Evolutionary conservation across 2,329 filamentous ascomycete species (phyloP).

Genomic region (Fusarium brevicatenulatum): DNA sequence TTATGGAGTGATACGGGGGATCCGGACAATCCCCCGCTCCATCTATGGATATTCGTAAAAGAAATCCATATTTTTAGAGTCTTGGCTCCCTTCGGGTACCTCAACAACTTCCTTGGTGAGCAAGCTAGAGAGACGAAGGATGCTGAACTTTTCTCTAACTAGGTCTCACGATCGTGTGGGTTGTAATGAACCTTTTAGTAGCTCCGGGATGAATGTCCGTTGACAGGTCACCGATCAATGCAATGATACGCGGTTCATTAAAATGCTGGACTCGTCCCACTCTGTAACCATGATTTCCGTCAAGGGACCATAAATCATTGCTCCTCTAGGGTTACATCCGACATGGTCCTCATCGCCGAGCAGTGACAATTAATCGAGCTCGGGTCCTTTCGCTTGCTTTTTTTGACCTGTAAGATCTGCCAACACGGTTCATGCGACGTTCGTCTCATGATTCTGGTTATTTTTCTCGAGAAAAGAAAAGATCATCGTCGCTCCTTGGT

Average conservation of each 20-base stretch:
- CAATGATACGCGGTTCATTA: neutral
- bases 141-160: neutral
- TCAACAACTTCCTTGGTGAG: neutral
- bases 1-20: neutral
- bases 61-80: neutral
- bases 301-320: neutral
- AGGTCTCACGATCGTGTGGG: neutral
- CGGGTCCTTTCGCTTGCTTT: neutral
- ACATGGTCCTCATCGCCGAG: neutral
- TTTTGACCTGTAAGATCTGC: neutral
- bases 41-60: neutral
- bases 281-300: neutral
- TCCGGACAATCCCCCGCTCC: neutral
- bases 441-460: neutral
- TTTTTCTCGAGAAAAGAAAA: neutral
- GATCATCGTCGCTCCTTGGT: neutral
- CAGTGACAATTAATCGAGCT: neutral
- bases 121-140: neutral
- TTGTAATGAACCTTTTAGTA: neutral
- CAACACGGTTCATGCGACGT: neutral
- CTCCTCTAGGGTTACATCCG: neutral
- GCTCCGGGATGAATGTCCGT: neutral
- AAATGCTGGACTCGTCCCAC: neutral
- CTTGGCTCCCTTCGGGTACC: neutral
- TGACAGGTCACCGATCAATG: neutral